These are phyloP conservation scores for Boletellus ananiceps DNA, from an alignment of 768 basidiomycete genomes.

Conservation along the genomic window DNA sequence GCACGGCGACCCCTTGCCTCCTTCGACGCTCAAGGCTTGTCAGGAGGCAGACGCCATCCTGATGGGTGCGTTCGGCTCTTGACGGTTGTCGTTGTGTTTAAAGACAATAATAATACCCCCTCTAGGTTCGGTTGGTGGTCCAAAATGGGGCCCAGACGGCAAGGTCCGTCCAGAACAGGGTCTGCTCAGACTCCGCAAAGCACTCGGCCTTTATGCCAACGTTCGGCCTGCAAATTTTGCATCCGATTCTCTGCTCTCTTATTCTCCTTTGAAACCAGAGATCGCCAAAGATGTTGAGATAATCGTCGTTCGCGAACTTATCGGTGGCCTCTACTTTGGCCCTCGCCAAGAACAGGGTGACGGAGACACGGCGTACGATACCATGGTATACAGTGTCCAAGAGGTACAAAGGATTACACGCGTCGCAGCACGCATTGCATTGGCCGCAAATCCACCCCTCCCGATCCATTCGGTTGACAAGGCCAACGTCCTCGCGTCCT, in stretches of 20 bases:
- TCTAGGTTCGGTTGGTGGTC: conserved; percentile 96
- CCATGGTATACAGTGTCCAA: conserved; percentile 84
- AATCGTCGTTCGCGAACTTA: conserved; percentile 94
- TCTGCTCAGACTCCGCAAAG: conserved; percentile 83
- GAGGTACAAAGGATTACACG: conserved; percentile 95
- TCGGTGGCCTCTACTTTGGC: conserved; percentile 95
- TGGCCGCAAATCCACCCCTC: conserved; percentile 77
- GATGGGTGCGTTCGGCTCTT: conserved; percentile 62
- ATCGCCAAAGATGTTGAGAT: conserved; percentile 83
- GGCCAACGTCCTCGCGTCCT: conserved; percentile 95
- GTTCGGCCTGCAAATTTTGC: conserved; percentile 96
- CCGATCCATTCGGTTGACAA: conserved; percentile 94
- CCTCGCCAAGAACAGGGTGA: conserved; percentile 82
- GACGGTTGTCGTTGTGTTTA: not conserved
- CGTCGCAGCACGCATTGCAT: conserved; percentile 90
- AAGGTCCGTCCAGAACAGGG: conserved; percentile 92
- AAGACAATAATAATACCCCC: not conserved
- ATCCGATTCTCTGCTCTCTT: conserved; percentile 79
- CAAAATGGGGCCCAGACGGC: conserved; percentile 92
- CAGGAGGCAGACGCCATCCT: conserved; percentile 92
- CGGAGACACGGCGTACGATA: conserved; percentile 79
- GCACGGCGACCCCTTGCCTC: conserved; percentile 78
- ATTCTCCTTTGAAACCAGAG: conserved; percentile 86
- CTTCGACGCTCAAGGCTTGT: conserved; percentile 82
- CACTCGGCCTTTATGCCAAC: conserved; percentile 94